A percentile compares a stretch with the other conserved stretches of the same genome.
Conservation (phyloP, 257 asterid genomes). For the Solanum lycopersicoides region DNA sequence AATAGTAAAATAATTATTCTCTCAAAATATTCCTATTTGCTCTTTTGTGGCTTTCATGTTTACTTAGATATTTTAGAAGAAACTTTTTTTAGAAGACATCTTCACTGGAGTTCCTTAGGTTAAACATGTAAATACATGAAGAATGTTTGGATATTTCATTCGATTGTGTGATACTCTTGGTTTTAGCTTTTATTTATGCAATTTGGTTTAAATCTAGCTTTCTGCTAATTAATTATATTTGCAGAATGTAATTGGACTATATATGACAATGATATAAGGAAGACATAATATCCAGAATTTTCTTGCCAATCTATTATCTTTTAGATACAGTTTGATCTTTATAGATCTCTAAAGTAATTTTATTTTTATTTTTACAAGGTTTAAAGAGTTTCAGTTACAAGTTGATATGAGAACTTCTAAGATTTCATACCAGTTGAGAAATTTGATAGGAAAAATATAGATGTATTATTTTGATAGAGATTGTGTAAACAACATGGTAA, state of each 20-base stretch:
- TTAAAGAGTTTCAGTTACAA: background rate
- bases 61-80: too few relatives aligned
- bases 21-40: too few relatives aligned
- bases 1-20: too few relatives aligned
- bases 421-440: background rate
- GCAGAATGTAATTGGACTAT: background rate
- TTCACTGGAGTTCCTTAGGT: background rate
- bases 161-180: background rate
- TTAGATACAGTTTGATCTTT: background rate
- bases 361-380: background rate
- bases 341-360: background rate
- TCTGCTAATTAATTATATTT: background rate
- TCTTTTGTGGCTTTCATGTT: too few relatives aligned
- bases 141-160: conserved; percentile 33
- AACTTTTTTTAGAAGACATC: too few relatives aligned
- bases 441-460: background rate
- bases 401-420: background rate
- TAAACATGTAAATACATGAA: background rate
- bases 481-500: background rate
- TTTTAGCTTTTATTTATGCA: background rate
- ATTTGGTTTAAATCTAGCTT: background rate
- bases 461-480: background rate
- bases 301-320: background rate
- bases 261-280: background rate
- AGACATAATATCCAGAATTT: background rate